Percentiles rank a stretch among this genome's conserved stretches.
Evolutionary conservation across 164 flowering plant genomes (phyloP).

Genomic region (Nymphaea thermarum): DNA sequence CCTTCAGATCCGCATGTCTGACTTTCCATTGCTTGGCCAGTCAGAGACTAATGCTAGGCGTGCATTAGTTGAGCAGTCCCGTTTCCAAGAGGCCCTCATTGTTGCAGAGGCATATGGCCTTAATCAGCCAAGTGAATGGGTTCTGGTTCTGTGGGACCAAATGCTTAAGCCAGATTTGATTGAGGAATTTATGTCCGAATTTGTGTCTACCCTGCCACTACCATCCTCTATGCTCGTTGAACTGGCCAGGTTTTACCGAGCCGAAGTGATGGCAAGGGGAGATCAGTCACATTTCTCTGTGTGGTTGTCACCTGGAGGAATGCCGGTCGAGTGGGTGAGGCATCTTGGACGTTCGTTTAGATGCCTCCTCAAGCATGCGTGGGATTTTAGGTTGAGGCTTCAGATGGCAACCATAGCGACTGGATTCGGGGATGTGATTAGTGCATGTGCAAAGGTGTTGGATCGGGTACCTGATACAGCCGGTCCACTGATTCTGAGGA

Average conservation of each 20-base stretch:
- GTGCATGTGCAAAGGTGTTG: constrained; percentile 42
- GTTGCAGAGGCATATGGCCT: constrained; percentile 94
- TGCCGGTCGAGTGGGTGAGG: constrained; percentile 93
- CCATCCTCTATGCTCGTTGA: constrained; percentile 78
- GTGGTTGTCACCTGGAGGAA: constrained; percentile 92
- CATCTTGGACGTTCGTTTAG: constrained; percentile 80
- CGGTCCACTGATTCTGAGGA: constrained; percentile 81
- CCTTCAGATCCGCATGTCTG: constrained; percentile 88
- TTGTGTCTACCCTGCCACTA: constrained; percentile 91
- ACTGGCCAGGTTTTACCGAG: constrained; percentile 72
- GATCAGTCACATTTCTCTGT: constrained; percentile 94
- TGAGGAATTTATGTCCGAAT: constrained; percentile 82
- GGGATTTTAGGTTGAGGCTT: constrained; percentile 58
- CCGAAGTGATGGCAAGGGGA: constrained; percentile 87
- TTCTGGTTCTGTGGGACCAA: constrained; percentile 86
- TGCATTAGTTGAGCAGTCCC: constrained; percentile 91
- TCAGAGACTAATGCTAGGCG: constrained; percentile 91
- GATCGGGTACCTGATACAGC: constrained; percentile 83
- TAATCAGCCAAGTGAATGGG: constrained; percentile 96
- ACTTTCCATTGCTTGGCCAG: constrained; percentile 65
- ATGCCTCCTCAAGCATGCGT: constrained; percentile 72
- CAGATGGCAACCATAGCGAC: constrained; percentile 79
- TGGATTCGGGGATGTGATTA: constrained; percentile 67
- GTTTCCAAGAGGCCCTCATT: constrained; percentile 88
- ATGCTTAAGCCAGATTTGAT: constrained; percentile 92